Evolutionary conservation across 345 rosid genomes (phyloP), one percentile per base, ranked within the genome.

Genomic region (Balakata baccata): DNA sequence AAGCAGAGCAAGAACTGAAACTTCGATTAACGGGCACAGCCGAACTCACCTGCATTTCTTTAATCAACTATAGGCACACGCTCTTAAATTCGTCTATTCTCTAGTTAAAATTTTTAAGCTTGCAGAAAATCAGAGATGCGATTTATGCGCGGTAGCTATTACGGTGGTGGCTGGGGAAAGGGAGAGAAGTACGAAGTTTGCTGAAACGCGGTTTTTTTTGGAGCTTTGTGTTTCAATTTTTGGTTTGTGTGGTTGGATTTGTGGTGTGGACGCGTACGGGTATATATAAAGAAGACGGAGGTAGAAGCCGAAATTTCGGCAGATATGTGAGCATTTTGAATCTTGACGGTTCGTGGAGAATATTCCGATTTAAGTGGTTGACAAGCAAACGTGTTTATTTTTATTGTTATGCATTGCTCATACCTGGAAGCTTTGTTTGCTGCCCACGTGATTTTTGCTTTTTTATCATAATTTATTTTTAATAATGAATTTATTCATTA

Each of bases 21-120:
- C 3, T 14, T 2, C 13, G 56, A 67, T 14, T 38, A 0, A 66
- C 16, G 37, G 69, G 17, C 3, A 23, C 34, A 54, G 43, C 4
- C 50, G 63, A 37, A 39, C 62, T 69, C 46, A 54, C 41, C 73
- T 70, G 73, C 73, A 70, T 70, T 56, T 43, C 64, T 70, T 14
- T 49, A 23, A 58, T 58, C 1, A 20, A 58, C 18, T 54, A n/a
- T 1, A n/a, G 29, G 3, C 16, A 52, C n/a, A 51, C 56, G 14
- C 56, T 14, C 1, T 54, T 2, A 20, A 54, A 54, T 54, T 50
- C 16, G 14, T 54, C 56, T n/a, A 13, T 51, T 14, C n/a, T 51
- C 14, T 5, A 13, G 14, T 2, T 1, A 51, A 51, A 51, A 51
- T 14, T 51, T 29, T 29, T 29, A 29, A 29, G 1, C 34, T 29